phyloP scores from a whole-genome alignment of 306 rosid species.

The Vigna nakashimae region DNA sequence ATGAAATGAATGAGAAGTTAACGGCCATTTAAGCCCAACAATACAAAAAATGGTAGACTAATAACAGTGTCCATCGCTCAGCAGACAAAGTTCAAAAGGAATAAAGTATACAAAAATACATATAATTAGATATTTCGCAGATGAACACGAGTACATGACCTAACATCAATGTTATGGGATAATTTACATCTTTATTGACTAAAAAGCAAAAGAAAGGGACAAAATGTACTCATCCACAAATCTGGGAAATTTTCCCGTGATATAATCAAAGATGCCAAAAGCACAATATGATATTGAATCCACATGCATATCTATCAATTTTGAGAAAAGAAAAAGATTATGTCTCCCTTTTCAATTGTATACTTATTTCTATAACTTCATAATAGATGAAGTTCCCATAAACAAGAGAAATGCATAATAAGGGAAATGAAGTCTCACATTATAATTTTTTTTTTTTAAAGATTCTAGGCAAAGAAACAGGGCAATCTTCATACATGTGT shows the following conservation, averaged over 20 bases:
- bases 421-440: too few relatives aligned
- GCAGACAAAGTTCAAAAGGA: slow-evolving; percentile 3
- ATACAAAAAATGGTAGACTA: slow-evolving; percentile 19
- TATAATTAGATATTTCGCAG: neutral
- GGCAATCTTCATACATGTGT: neutral
- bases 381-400: too few relatives aligned
- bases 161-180: neutral
- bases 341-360: too few relatives aligned
- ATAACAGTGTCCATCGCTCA: neutral
- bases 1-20: slow-evolving; percentile 38
- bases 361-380: too few relatives aligned
- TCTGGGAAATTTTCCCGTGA: neutral
- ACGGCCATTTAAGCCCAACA: slow-evolving; percentile 37
- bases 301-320: too few relatives aligned
- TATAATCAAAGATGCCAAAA: too few relatives aligned
- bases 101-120: neutral
- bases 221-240: neutral
- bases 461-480: too few relatives aligned
- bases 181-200: neutral
- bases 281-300: too few relatives aligned
- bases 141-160: neutral
- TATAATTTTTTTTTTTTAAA: too few relatives aligned
- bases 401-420: too few relatives aligned
- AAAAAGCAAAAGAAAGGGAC: neutral
- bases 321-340: too few relatives aligned